Conservation (phyloP, 2,329 filamentous ascomycete genomes). For the Cladophialophora immunda region DNA sequence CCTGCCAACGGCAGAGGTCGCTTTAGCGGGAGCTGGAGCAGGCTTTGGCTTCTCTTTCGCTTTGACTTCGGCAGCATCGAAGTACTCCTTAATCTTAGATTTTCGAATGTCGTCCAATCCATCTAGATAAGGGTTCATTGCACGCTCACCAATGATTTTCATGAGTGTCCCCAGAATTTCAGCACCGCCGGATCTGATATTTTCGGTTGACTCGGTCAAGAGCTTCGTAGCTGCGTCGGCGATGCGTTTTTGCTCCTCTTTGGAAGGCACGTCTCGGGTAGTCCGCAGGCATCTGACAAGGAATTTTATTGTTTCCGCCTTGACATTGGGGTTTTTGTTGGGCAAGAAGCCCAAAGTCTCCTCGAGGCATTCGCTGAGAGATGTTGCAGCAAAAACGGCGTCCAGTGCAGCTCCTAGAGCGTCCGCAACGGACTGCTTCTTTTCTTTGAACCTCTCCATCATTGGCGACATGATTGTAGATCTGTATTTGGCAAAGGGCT, state of each 20-base stretch:
- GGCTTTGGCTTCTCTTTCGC: slow-evolving; percentile 93
- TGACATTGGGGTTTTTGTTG: slow-evolving; percentile 98
- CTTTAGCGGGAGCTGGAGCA: slow-evolving; percentile 66
- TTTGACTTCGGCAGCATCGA: slow-evolving; percentile 81
- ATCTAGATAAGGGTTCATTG: slow-evolving; percentile 92
- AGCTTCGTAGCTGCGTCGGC: slow-evolving; percentile 91
- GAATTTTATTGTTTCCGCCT: slow-evolving; percentile 93
- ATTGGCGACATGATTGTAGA: slow-evolving; percentile 84
- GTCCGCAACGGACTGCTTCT: slow-evolving; percentile 88
- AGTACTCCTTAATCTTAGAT: slow-evolving; percentile 93
- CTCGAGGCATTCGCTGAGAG: slow-evolving; percentile 85
- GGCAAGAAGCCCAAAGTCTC: slow-evolving; percentile 84
- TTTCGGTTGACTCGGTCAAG: slow-evolving; percentile 86
- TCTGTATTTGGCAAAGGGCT: slow-evolving; percentile 81
- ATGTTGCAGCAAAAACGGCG: slow-evolving; percentile 70
- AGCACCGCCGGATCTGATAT: slow-evolving; percentile 84
- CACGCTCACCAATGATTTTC: slow-evolving; percentile 97
- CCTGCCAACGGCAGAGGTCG: slow-evolving; percentile 60
- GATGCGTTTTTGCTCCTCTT: slow-evolving; percentile 82
- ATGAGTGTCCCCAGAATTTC: slow-evolving; percentile 93
- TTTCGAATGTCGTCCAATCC: slow-evolving; percentile 95
- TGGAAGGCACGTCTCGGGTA: slow-evolving; percentile 82
- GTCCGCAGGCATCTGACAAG: slow-evolving; percentile 86
- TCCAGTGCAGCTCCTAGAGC: slow-evolving; percentile 88
- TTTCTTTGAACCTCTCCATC: slow-evolving; percentile 96